Percentiles rank a stretch among this genome's conserved stretches.
Evolutionary conservation across 1,284 basidiomycete genomes (phyloP).

Genomic region (Malassezia dermatis): DNA sequence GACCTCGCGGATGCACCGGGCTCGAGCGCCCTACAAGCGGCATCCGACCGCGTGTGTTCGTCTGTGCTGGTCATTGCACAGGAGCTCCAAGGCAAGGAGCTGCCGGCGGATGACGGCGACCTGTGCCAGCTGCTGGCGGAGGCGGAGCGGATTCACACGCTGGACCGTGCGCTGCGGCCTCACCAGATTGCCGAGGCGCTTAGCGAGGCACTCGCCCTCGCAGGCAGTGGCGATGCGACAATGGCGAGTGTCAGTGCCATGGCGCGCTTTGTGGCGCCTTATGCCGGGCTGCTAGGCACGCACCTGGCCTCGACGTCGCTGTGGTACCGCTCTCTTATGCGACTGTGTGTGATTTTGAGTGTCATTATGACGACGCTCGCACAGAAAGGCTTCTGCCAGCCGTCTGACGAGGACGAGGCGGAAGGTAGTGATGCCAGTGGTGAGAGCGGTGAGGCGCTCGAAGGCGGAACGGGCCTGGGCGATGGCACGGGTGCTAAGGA

Average conservation of each 20-base stretch:
- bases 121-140: not conserved
- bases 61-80: conserved; percentile 40
- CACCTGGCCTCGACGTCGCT: conserved; percentile 47
- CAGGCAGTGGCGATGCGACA: not conserved
- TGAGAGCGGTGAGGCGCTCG: conserved; percentile 30
- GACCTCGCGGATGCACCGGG: not conserved
- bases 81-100: conserved; percentile 20
- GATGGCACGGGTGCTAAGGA: conserved; percentile 52
- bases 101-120: not conserved
- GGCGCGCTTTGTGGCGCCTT: conserved; percentile 36
- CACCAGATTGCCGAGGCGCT: not conserved
- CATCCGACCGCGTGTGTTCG: conserved; percentile 26
- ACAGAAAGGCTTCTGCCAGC: conserved; percentile 68
- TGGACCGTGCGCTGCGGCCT: conserved; percentile 9
- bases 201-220: not conserved
- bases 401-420: conserved; percentile 32
- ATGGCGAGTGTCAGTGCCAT: conserved; percentile 2
- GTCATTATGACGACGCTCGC: conserved; percentile 65
- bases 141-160: not conserved
- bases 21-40: not conserved
- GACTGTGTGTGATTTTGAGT: conserved; percentile 68
- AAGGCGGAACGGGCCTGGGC: conserved; percentile 45
- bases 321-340: conserved; percentile 73
- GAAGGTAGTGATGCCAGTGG: conserved; percentile 21
- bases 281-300: conserved; percentile 50